Evolutionary conservation across 2,329 filamentous ascomycete genomes (phyloP).

Genomic region (Pseudocercospora fuligena): DNA sequence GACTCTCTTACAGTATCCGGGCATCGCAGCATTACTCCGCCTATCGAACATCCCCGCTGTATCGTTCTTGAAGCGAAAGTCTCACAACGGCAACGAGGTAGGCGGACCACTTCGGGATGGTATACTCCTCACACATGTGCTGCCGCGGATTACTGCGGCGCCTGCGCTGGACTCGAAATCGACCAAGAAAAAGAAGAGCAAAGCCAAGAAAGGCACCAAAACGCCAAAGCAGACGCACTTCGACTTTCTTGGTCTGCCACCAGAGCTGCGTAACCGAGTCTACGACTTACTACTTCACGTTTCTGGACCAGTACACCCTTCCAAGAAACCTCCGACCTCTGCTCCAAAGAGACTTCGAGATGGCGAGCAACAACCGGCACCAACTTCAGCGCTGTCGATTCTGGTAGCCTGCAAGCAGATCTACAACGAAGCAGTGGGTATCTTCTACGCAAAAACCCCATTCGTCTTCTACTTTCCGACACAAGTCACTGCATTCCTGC

Average conservation of each 20-base stretch:
- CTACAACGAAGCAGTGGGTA: conserved; percentile 31
- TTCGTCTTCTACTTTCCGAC: conserved; percentile 37
- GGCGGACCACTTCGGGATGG: conserved; percentile 38
- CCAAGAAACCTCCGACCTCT: conserved; percentile 22
- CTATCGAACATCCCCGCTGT: conserved; percentile 28
- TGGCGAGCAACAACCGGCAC: conserved; percentile 3
- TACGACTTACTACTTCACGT: conserved; percentile 31
- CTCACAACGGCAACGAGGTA: conserved; percentile 1
- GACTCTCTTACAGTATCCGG: conserved; percentile 22
- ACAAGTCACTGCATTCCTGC: conserved; percentile 32
- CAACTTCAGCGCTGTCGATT: conserved; percentile 30
- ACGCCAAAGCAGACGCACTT: conserved; percentile 12
- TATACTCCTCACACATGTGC: conserved; percentile 35
- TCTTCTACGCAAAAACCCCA: conserved; percentile 34
- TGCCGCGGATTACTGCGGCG: conserved; percentile 27
- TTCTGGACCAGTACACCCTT: conserved; percentile 31
- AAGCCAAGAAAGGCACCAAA: not conserved
- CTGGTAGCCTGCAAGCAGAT: conserved; percentile 35
- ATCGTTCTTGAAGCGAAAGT: conserved; percentile 27
- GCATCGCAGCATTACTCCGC: conserved; percentile 30
- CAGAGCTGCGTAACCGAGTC: conserved; percentile 37
- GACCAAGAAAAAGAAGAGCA: not conserved
- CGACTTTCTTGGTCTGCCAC: conserved; percentile 32
- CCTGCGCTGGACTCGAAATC: not conserved
- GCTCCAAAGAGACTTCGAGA: not conserved